Evolutionary conservation across 495 filamentous ascomycete species (phyloP).

Genomic region (Penicillium samsonianum): DNA sequence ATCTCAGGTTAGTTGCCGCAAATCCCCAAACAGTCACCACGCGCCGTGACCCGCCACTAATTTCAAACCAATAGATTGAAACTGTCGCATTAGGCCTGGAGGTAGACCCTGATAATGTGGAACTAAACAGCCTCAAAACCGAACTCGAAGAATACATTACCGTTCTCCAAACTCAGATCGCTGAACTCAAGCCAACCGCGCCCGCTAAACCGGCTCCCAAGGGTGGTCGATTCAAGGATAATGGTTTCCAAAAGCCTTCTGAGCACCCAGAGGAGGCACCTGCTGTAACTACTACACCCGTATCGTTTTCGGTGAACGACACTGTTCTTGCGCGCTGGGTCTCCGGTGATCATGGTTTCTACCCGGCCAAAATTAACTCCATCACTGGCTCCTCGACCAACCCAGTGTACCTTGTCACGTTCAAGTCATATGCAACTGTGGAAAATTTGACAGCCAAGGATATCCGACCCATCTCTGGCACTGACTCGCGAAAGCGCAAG

Average conservation of each 20-base stretch:
- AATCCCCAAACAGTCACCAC: background rate
- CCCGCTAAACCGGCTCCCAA: conserved; percentile 49
- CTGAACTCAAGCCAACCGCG: conserved; percentile 70
- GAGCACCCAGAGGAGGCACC: conserved; percentile 44
- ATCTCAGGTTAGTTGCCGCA: conserved; percentile 61
- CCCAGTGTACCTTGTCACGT: conserved; percentile 90
- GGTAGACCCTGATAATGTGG: conserved; percentile 80
- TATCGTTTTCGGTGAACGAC: conserved; percentile 83
- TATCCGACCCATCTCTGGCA: conserved; percentile 70
- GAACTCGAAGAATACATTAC: conserved; percentile 85
- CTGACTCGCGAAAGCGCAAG: conserved; percentile 81
- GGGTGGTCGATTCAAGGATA: conserved; percentile 72
- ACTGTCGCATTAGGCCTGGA: conserved; percentile 72
- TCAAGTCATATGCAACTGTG: conserved; percentile 81
- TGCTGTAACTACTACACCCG: conserved; percentile 43
- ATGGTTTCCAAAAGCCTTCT: conserved; percentile 49
- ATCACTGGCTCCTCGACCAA: conserved; percentile 86
- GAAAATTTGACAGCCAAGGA: conserved; percentile 84
- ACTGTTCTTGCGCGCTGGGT: conserved; percentile 86
- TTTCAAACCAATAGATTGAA: conserved; percentile 62
- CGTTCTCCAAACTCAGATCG: conserved; percentile 75
- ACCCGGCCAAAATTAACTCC: conserved; percentile 88
- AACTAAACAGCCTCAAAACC: conserved; percentile 73
- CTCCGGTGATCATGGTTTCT: conserved; percentile 86
- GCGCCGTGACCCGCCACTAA: conserved; percentile 8